Percentiles rank a stretch among this genome's conserved stretches.
Evolutionary conservation across 148 eudicot genomes (phyloP).

Genomic region (Chenopodium suecicum): DNA sequence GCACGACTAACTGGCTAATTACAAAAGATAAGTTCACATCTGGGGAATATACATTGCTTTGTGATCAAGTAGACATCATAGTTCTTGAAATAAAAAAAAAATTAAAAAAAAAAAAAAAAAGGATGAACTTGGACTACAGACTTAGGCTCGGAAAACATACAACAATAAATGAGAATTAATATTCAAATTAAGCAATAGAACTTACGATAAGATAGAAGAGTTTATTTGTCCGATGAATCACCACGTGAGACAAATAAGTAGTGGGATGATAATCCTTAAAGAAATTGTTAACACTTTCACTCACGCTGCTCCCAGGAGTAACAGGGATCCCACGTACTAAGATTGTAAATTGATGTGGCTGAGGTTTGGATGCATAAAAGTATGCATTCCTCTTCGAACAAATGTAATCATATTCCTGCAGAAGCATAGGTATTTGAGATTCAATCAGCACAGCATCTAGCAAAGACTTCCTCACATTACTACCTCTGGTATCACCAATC

Average conservation of each 20-base stretch:
- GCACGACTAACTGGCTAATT: no score
- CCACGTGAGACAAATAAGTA: conserved; percentile 47
- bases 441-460: conserved; percentile 13
- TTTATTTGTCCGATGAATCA: conserved; percentile 37
- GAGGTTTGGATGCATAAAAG: conserved; percentile 44
- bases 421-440: conserved; percentile 13
- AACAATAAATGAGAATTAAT: background rate
- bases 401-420: conserved; percentile 51
- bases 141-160: background rate
- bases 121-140: background rate
- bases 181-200: background rate
- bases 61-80: background rate
- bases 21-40: background rate
- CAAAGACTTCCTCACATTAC: background rate
- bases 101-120: no score
- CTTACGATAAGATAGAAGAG: conserved; percentile 35
- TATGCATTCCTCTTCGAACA: conserved; percentile 41
- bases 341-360: conserved; percentile 45
- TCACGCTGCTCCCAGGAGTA: conserved; percentile 35
- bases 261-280: conserved; percentile 44
- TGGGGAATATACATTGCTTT: background rate
- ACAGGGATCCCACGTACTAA: conserved; percentile 50
- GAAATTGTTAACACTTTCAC: conserved; percentile 43
- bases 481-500: background rate
- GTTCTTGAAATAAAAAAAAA: background rate